Percentiles rank a stretch among this genome's conserved stretches.
phyloP scores from a whole-genome alignment of 768 basidiomycete species.

The Tephrocybe rancida region DNA sequence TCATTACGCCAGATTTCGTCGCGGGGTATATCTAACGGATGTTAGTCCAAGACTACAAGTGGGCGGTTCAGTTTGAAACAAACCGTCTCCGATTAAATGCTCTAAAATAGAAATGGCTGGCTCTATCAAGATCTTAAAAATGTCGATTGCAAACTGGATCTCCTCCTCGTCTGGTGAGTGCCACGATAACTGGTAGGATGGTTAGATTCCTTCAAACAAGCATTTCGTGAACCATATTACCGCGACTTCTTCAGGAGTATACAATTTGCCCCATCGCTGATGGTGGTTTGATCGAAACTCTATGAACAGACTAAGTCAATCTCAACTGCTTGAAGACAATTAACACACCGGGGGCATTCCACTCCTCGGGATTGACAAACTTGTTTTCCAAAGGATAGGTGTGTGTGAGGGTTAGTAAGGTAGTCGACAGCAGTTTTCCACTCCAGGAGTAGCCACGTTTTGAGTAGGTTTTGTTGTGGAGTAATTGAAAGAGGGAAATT shows the following conservation, averaged over 20 bases:
- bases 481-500: constrained; percentile 57
- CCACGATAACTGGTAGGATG: constrained; percentile 63
- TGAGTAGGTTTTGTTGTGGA: constrained; percentile 72
- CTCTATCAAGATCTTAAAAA: constrained; percentile 68
- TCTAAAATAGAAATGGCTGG: constrained; percentile 64
- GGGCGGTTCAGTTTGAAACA: constrained; percentile 15
- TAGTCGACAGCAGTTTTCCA: constrained; percentile 73
- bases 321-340: background rate
- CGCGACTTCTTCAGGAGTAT: constrained; percentile 67
- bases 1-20: constrained; percentile 81
- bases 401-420: constrained; percentile 74
- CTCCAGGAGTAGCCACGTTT: constrained; percentile 85
- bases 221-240: constrained; percentile 35
- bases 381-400: constrained; percentile 82
- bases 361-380: constrained; percentile 79
- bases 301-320: constrained; percentile 24
- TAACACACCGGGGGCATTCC: constrained; percentile 65
- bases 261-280: constrained; percentile 80
- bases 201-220: background rate
- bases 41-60: background rate
- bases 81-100: constrained; percentile 54
- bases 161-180: constrained; percentile 74
- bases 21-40: constrained; percentile 40
- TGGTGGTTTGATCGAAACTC: constrained; percentile 75
- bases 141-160: constrained; percentile 69